Conservation (phyloP, 192 early-diverging fungal genomes). For the Pecoramyces ruminantium region DNA sequence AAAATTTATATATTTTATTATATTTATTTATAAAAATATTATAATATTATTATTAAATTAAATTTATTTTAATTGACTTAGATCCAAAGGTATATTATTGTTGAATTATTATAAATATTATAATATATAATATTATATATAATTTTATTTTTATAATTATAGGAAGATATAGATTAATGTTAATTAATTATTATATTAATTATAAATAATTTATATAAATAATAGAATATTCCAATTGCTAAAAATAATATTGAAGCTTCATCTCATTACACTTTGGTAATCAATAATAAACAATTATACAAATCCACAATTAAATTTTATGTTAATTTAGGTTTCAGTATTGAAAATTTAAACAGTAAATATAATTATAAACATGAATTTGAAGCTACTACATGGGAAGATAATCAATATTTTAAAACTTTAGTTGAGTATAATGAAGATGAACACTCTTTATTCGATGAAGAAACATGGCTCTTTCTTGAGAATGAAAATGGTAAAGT, state of each 20-base stretch:
- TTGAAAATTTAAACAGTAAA: neutral
- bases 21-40: too few species aligned
- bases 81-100: too few species aligned
- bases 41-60: too few species aligned
- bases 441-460: neutral
- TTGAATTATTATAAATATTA: too few species aligned
- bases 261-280: neutral
- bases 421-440: neutral
- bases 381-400: neutral
- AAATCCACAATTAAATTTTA: neutral
- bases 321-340: neutral
- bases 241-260: neutral
- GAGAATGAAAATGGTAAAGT: neutral
- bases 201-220: too few species aligned
- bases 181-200: too few species aligned
- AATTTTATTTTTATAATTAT: too few species aligned
- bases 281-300: neutral
- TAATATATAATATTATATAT: too few species aligned
- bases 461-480: neutral
- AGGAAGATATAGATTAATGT: too few species aligned
- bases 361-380: neutral
- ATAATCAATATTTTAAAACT: neutral
- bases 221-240: neutral
- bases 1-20: too few species aligned
- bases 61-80: too few species aligned